Conservation (phyloP, 1,284 basidiomycete genomes). For the Spongiforma sp. region DNA sequence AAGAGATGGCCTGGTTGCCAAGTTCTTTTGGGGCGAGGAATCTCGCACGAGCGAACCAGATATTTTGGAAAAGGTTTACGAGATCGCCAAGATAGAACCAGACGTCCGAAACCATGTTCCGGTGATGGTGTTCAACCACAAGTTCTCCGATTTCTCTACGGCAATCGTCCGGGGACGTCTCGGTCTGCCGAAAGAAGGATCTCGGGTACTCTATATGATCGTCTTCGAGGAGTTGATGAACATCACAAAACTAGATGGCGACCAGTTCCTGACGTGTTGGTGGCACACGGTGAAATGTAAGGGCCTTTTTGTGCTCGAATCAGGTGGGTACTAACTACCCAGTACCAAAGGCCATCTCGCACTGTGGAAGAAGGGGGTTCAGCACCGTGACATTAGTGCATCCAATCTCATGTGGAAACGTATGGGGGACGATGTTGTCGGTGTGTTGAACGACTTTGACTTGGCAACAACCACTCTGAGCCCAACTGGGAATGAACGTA, state of each 20-base stretch:
- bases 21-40: slow-evolving; percentile 26
- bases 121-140: slow-evolving; percentile 9
- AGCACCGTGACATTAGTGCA: slow-evolving; percentile 38
- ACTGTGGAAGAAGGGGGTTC: slow-evolving; percentile 35
- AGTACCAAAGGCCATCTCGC: slow-evolving; percentile 31
- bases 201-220: slow-evolving; percentile 10
- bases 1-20: slow-evolving; percentile 15
- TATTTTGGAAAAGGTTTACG: slow-evolving; percentile 19
- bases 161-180: neutral
- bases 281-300: slow-evolving; percentile 13
- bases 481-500: slow-evolving; percentile 16
- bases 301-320: too few relatives aligned
- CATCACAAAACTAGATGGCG: slow-evolving; percentile 11
- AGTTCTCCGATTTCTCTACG: slow-evolving; percentile 10
- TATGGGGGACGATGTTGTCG: slow-evolving; percentile 3
- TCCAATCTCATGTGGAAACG: slow-evolving; percentile 37
- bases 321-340: slow-evolving; percentile 1
- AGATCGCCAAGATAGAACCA: slow-evolving; percentile 1
- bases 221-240: slow-evolving; percentile 15
- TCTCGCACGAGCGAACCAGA: slow-evolving; percentile 15
- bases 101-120: slow-evolving; percentile 26
- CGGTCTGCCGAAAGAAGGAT: neutral
- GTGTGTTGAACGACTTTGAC: slow-evolving; percentile 41
- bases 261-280: slow-evolving; percentile 2
- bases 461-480: slow-evolving; percentile 16